Conservation (phyloP, 257 asterid species). For the Penstemon eatonii region DNA sequence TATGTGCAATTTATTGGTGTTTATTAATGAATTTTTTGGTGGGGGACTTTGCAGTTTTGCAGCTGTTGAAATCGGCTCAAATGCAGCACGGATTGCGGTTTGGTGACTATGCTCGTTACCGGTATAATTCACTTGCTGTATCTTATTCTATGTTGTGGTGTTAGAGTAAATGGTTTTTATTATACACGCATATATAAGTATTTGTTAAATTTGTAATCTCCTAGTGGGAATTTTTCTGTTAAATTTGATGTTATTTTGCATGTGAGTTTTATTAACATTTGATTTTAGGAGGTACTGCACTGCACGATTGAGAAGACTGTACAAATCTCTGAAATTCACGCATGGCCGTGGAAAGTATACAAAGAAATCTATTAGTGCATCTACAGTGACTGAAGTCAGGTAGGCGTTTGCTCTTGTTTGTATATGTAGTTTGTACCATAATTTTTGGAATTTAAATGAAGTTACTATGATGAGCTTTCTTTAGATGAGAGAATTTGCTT, state of each 20-base stretch:
- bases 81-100: conserved; percentile 99
- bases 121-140: conserved; percentile 42
- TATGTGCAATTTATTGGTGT: background rate
- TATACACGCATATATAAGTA: background rate
- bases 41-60: conserved; percentile 61
- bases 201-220: background rate
- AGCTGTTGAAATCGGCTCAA: conserved; percentile 89
- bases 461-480: background rate
- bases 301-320: conserved; percentile 85
- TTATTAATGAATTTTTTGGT: conserved; percentile 11
- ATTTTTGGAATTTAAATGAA: background rate
- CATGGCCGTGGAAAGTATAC: conserved; percentile 95
- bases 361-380: conserved; percentile 57
- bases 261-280: conserved; percentile 20
- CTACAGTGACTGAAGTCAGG: conserved; percentile 92
- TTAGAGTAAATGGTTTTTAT: background rate
- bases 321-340: conserved; percentile 89
- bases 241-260: background rate
- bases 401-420: conserved; percentile 22
- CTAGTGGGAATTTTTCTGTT: background rate
- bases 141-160: background rate
- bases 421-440: background rate
- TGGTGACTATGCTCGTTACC: conserved; percentile 87
- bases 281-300: conserved; percentile 85
- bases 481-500: background rate